Evolutionary conservation across 2,329 filamentous ascomycete genomes (phyloP), one percentile per base, ranked within the genome.

Genomic region (Pezicula rhizophila): DNA sequence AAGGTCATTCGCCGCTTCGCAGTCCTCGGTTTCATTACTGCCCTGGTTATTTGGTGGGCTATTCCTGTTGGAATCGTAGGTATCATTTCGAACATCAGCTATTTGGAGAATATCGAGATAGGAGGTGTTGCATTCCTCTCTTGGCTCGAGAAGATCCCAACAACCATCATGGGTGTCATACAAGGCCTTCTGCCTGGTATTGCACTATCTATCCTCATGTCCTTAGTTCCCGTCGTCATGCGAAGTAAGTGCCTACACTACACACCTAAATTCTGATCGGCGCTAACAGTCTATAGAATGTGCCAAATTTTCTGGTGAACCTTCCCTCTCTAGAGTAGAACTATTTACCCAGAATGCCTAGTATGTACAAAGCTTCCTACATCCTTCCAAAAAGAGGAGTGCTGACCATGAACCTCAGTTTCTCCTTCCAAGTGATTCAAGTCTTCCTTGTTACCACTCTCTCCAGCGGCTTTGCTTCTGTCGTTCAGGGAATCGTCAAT

Each of bases 261-360:
- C 6, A 7, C 41, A 15, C 12, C 23, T 28, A 10, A 20, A 15
- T 38, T 42, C 42, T 12, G 49, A 54, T 45, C 23, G 31, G 6
- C 45, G 35, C 51, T 64, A 51, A 61, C 46, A 23, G 4, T 2
- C 18, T 37, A 43, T 47, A 85, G 79, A 87, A 43, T 86, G 89
- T 65, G 91, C 91, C 54, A 91, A 82, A 64, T 67, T 87, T 33
- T 78, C 87, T 40, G 93, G 93, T 48, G 87, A 87, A 53, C 89
- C 90, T 1, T 93, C 89, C 1, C 67, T 81, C 6, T 85, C 89
- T 1, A 78, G 85, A 10, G 83, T 95, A 14, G 93, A 99, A 66
- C 73, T 97, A 8, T 90, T 89, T 50, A 90, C 89, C 0, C 89
- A 97, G 64, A 93, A 91, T 61, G 87, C 82, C 58, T 97, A 95